Base-by-base conservation (phyloP, 257 asterid species). In the Datura wrightii region DNA sequence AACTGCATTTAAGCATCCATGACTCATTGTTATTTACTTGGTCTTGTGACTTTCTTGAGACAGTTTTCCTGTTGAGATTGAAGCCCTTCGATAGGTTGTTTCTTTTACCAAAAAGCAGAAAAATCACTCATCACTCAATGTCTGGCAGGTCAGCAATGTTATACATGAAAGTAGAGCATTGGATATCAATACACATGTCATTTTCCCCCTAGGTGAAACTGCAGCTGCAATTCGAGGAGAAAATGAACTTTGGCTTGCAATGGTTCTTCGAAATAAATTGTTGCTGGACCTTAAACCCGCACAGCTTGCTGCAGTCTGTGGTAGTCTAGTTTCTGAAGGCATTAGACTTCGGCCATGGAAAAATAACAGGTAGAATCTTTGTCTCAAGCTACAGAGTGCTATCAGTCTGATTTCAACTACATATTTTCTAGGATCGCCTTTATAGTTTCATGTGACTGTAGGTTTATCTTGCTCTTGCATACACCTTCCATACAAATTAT, bases 141-240 rank as follows among this genome's bases (percentile, higher is more conserved):
- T 85, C 19, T 83, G 86, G 78, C 94, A 96, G 99, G 95, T 97
- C 89, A 94, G 96, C 94, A 95, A 95, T 87, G 98, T 93, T 83
- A 93, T 95, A 88, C 98, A 94, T 78, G 98, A 95, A 94, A 89
- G 96, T 79, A 89, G 98, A 93, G 99, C 99, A 86, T 88, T 97
- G 91, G 98, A 97, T 90, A 92, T 94, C 89, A 97, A 97, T 88
- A 92, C 97, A 42, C 93, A 90, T 15, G 76, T 91, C 83, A 89
- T 95, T 83, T 95, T 92, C 87, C 99, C 99, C 46, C 94, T 97
- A 79, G 99, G 99, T 88, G 98, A 97, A 92, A 97, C 98, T 86
- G 98, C 99, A 82, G 95, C 98, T 85, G 94, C 98, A 79, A 95
- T 97, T 69, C 97, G 98, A 54, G 99, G 99, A 89, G 99, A 97